phyloP scores from a whole-genome alignment of 345 rosid genomes.

The Acer saccharum region DNA sequence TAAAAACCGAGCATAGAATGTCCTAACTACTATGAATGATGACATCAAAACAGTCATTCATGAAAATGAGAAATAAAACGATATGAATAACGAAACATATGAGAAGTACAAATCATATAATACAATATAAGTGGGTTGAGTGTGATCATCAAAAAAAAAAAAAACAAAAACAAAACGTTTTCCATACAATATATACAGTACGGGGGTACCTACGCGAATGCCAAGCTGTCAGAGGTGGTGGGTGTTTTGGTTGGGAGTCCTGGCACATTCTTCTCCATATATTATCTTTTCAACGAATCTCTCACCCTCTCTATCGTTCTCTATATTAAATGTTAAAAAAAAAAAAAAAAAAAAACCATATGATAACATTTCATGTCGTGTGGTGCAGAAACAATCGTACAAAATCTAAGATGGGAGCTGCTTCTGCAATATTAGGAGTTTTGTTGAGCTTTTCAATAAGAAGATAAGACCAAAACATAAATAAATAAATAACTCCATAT shows the following conservation, averaged over 20 bases:
- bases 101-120: too few species aligned
- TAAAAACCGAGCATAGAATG: background rate
- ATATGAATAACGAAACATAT: too few species aligned
- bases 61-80: too few species aligned
- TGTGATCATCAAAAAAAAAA: too few species aligned
- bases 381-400: conserved; percentile 42
- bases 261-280: conserved; percentile 21
- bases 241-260: background rate
- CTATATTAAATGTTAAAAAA: background rate
- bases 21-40: background rate
- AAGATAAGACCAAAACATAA: background rate
- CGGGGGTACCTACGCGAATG: background rate
- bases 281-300: conserved; percentile 23
- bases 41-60: background rate
- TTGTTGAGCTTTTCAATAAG: conserved; percentile 6
- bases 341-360: too few species aligned
- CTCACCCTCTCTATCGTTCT: background rate
- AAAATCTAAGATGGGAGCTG: background rate
- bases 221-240: conserved; percentile 21
- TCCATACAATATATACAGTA: too few species aligned
- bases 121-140: too few species aligned
- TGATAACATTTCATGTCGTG: conserved; percentile 26
- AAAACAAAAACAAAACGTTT: too few species aligned
- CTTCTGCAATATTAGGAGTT: conserved; percentile 3
- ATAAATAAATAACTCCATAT: background rate